Evolutionary conservation across 2,329 filamentous ascomycete genomes (phyloP), one percentile per base, ranked within the genome.

Genomic region (Fusarium sp.): DNA sequence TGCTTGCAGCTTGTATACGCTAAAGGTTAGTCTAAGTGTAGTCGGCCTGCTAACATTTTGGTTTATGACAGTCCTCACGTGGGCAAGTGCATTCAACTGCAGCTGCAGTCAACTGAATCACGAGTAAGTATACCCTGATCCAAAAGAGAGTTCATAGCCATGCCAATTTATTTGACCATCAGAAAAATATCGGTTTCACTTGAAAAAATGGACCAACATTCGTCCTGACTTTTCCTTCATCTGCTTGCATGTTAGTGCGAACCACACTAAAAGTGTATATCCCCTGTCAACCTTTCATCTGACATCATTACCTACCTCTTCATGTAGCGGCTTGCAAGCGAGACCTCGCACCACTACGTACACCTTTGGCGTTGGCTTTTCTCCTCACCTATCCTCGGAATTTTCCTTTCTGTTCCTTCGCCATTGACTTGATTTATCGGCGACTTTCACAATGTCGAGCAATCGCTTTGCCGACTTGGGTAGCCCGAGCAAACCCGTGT

Each of bases 391-490:
- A 18, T 30, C n/a, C 16, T 43, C 27, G 24, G 10, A 13, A 43
- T 49, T 32, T 53, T 54, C 54, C 46, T 44, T 27, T 53, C 43
- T 55, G 40, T 46, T 60, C 56, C 58, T 56, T 41, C 40, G 38
- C 46, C 49, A 57, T 34, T 46, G 30, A 61, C 40, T 41, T 40
- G 12, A 41, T 44, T 29, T 46, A 49, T 58, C 43, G 66, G 43
- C 56, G 27, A 56, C 32, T 46, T n/a, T 56, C 70, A 67, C 27
- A 41, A 80, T 79, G 80, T 71, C 78, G n/a, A 76, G 70, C 74
- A 79, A 76, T 65, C 78, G 69, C 41, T 80, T 79, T 60, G 67
- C 70, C 41, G 71, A 76, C 13, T 65, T 78, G 40, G 71, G 65
- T 30, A 69, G 57, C 32, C 47, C 56, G 16, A 65, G 65, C 51